phyloP scores from a whole-genome alignment of 257 asterid species.

The Pogostemon cablin region DNA sequence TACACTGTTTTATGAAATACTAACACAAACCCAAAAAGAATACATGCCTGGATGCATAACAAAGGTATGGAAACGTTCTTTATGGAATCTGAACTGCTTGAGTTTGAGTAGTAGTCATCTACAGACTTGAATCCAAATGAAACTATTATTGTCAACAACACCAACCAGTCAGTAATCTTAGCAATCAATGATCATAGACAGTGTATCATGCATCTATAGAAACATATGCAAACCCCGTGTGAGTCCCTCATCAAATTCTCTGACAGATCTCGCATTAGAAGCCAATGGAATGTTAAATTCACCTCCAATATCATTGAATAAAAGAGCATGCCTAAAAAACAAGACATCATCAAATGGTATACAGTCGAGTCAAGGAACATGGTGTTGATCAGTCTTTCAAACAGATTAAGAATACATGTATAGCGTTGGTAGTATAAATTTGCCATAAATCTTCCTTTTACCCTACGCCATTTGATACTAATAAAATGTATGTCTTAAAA shows the following conservation, averaged over 20 bases:
- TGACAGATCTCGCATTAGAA: conserved; percentile 78
- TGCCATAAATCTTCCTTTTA: no score
- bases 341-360: conserved; percentile 24
- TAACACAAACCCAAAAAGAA: conserved; percentile 25
- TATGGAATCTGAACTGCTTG: conserved; percentile 91
- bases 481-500: no score
- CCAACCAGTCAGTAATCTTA: conserved; percentile 25
- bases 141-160: conserved; percentile 48
- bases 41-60: conserved; percentile 92
- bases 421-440: no score
- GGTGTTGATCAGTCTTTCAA: neutral
- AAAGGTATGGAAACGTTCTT: conserved; percentile 70
- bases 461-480: no score
- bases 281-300: conserved; percentile 79
- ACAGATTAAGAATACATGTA: no score
- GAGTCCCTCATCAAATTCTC: conserved; percentile 91
- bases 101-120: conserved; percentile 91
- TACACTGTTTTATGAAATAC: neutral
- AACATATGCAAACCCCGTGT: conserved; percentile 71
- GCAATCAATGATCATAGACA: conserved; percentile 8
- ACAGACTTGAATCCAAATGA: conserved; percentile 97
- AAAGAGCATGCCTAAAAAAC: conserved; percentile 75
- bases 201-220: conserved; percentile 27
- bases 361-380: conserved; percentile 20
- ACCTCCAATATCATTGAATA: conserved; percentile 87